Evolutionary conservation across 768 basidiomycete genomes (phyloP).

Genomic region (Piloderma croceum): DNA sequence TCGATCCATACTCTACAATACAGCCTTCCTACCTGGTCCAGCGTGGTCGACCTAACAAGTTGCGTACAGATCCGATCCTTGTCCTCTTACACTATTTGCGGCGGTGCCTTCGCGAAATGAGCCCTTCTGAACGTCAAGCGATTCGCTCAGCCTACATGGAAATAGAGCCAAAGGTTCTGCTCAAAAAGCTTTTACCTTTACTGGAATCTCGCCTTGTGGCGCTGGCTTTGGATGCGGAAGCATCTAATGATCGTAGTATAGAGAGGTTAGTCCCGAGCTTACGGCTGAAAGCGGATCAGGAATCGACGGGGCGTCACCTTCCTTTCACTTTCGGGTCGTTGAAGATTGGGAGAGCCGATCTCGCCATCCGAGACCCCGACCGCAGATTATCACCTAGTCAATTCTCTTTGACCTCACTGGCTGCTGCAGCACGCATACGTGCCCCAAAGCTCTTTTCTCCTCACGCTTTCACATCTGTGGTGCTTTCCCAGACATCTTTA

Average conservation of each 20-base stretch:
- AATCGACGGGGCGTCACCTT: constrained; percentile 2
- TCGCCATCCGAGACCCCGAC: constrained; percentile 31
- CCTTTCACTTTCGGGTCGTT: constrained; percentile 23
- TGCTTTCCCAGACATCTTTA: constrained; percentile 42
- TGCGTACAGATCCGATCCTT: constrained; percentile 68
- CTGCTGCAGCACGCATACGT: constrained; percentile 18
- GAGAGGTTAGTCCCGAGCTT: constrained; percentile 25
- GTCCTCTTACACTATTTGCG: constrained; percentile 78
- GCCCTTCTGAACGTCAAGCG: constrained; percentile 22
- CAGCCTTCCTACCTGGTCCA: constrained; percentile 84
- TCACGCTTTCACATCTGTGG: constrained; percentile 12
- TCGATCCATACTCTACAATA: constrained; percentile 77
- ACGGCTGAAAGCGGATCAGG: too few species aligned
- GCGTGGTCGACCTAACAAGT: constrained; percentile 56
- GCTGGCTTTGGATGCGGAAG: constrained; percentile 41
- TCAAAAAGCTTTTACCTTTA: constrained; percentile 20
- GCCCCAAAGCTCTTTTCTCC: constrained; percentile 20
- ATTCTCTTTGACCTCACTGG: constrained; percentile 29
- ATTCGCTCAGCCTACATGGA: constrained; percentile 5
- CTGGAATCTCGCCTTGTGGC: constrained; percentile 33
- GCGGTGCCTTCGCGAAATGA: constrained; percentile 47
- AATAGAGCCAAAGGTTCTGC: constrained; percentile 26
- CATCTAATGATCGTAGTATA: constrained; percentile 27
- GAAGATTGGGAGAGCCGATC: constrained; percentile 19
- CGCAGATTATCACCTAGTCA: constrained; percentile 31